These are phyloP conservation scores for Cornus kousa DNA, from an alignment of 148 eudicot species.

Conservation along the genomic window DNA sequence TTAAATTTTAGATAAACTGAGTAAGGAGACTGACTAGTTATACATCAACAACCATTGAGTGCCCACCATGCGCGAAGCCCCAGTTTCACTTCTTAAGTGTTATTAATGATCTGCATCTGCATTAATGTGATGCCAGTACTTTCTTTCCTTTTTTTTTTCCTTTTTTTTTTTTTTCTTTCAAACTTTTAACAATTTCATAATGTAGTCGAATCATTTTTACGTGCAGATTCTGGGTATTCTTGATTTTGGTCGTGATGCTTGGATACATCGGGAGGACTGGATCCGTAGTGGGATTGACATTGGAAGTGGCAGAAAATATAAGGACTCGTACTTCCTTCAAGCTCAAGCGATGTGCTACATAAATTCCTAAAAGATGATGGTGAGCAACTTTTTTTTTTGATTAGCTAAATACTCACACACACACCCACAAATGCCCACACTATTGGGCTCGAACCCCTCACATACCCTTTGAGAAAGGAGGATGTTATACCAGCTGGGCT, in stretches of 20 bases:
- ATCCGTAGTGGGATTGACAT: constrained; percentile 55
- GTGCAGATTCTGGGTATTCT: constrained; percentile 78
- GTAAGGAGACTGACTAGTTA: neutral
- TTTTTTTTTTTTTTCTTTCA: neutral
- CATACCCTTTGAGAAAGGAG: too few relatives aligned
- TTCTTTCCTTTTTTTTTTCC: neutral
- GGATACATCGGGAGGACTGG: constrained; percentile 97
- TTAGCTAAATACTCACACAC: too few relatives aligned
- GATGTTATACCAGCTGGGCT: too few relatives aligned
- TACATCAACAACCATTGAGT: neutral
- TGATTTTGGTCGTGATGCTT: constrained; percentile 74
- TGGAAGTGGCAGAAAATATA: constrained; percentile 64
- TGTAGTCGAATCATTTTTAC: neutral
- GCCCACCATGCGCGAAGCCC: neutral
- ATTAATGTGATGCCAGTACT: neutral
- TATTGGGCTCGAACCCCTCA: too few relatives aligned
- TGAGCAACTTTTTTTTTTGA: too few relatives aligned
- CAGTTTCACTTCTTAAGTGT: neutral
- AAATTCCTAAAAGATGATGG: constrained; percentile 42
- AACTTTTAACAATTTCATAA: neutral
- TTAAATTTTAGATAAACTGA: neutral
- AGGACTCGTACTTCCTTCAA: constrained; percentile 66
- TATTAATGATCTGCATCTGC: neutral
- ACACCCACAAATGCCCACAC: too few relatives aligned
- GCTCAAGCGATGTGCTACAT: constrained; percentile 84